Evolutionary conservation across 805 yeast genomes (phyloP).

Genomic region (Myxozyma neotropica): DNA sequence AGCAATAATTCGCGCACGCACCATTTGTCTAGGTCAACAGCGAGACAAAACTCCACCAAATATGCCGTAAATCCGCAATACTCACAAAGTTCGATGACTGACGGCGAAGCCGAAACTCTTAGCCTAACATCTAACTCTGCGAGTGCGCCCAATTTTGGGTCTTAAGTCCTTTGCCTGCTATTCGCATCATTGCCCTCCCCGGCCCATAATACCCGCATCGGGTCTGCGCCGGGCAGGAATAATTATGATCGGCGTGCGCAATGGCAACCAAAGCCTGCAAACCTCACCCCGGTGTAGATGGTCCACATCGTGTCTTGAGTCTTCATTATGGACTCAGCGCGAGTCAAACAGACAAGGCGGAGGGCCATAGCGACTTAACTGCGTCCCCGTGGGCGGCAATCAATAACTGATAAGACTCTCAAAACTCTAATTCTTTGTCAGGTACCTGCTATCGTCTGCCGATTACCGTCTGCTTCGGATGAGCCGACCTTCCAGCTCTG

Average conservation of each 20-base stretch:
- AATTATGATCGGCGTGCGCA: not conserved
- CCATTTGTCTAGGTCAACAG: not conserved
- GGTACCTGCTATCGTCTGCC: not conserved
- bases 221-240: not conserved
- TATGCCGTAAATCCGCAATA: no score
- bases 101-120: not conserved
- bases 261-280: not conserved
- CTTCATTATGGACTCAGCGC: conserved; percentile 5
- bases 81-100: not conserved
- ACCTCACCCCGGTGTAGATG: no score
- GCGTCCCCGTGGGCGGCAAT: conserved; percentile 1
- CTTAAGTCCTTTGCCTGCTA: not conserved
- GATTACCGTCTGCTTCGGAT: not conserved
- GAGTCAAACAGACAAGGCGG: conserved; percentile 1
- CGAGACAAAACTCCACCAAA: not conserved
- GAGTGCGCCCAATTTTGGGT: not conserved
- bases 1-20: not conserved
- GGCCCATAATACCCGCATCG: no score
- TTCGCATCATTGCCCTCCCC: no score
- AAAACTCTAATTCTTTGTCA: not conserved
- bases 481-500: no score
- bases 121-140: not conserved
- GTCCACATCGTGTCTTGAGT: not conserved
- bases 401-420: conserved; percentile 1
- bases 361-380: not conserved